These are phyloP conservation scores for Remersonia thermophila DNA, from an alignment of 2,329 filamentous ascomycete species.

Conservation along the genomic window DNA sequence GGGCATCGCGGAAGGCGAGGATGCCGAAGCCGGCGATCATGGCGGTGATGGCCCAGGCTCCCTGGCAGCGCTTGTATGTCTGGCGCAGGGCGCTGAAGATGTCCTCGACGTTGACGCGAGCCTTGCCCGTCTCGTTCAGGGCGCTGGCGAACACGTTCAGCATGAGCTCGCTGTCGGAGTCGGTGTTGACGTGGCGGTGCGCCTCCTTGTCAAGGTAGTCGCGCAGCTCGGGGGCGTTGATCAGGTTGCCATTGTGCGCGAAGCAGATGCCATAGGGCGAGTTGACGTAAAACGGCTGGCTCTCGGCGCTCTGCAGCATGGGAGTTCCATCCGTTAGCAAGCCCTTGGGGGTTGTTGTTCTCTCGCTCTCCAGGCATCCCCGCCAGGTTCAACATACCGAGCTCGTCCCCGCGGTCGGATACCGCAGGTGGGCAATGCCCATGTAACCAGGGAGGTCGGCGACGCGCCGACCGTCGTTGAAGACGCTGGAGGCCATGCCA, in stretches of 20 bases:
- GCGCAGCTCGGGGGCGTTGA: slow-evolving; percentile 60
- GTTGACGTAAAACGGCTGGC: slow-evolving; percentile 90
- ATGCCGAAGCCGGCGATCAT: slow-evolving; percentile 78
- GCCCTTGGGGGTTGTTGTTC: neutral
- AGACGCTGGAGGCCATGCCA: slow-evolving; percentile 76
- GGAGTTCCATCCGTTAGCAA: neutral
- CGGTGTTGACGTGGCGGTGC: slow-evolving; percentile 79
- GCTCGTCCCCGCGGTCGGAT: slow-evolving; percentile 79
- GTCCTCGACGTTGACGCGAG: slow-evolving; percentile 69
- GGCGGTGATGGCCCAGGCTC: slow-evolving; percentile 71
- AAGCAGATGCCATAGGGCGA: slow-evolving; percentile 67
- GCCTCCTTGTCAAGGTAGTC: slow-evolving; percentile 64
- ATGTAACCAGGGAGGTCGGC: slow-evolving; percentile 70
- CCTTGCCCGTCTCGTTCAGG: slow-evolving; percentile 72
- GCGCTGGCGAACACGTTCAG: slow-evolving; percentile 81
- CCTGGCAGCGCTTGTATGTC: slow-evolving; percentile 64
- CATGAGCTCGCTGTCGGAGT: slow-evolving; percentile 78
- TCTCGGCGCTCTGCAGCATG: slow-evolving; percentile 55
- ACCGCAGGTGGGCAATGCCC: slow-evolving; percentile 76
- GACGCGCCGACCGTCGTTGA: slow-evolving; percentile 64
- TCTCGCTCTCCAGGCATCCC: neutral
- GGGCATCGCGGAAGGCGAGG: slow-evolving; percentile 63
- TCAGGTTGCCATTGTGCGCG: slow-evolving; percentile 78
- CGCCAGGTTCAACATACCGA: slow-evolving; percentile 21
- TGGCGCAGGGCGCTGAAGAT: slow-evolving; percentile 60